Conservation (phyloP, 768 basidiomycete species). For the Mycena polygramma region DNA sequence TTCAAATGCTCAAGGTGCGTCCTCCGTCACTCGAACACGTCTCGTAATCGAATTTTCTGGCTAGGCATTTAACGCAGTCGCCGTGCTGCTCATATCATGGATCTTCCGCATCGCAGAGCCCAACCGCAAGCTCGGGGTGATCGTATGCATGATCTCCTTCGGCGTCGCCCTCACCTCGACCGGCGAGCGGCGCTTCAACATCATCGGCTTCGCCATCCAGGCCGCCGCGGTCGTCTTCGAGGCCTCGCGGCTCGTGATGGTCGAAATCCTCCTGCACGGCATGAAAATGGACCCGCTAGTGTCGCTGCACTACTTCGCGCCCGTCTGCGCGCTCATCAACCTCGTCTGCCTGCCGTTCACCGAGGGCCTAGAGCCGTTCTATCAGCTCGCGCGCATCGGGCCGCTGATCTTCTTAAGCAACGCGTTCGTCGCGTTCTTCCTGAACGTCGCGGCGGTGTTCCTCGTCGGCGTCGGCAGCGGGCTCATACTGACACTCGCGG, state of each 20-base stretch:
- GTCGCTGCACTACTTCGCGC: conserved; percentile 96
- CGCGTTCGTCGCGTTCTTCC: conserved; percentile 86
- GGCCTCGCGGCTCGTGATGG: conserved; percentile 94
- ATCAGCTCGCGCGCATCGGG: conserved; percentile 74
- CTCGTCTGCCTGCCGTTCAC: conserved; percentile 89
- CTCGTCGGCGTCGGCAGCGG: conserved; percentile 91
- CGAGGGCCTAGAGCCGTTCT: conserved; percentile 91
- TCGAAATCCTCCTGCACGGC: conserved; percentile 93
- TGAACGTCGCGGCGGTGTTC: conserved; percentile 96
- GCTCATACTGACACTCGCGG: conserved; percentile 91
- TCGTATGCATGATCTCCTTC: conserved; percentile 90
- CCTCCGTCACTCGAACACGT: conserved; percentile 46
- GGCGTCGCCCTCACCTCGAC: conserved; percentile 93
- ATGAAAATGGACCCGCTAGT: conserved; percentile 98
- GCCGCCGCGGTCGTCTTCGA: conserved; percentile 89
- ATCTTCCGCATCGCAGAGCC: conserved; percentile 90
- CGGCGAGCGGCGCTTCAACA: conserved; percentile 88
- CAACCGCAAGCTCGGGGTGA: conserved; percentile 80
- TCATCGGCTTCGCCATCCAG: conserved; percentile 81
- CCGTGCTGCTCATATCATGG: conserved; percentile 94
- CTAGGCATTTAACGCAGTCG: conserved; percentile 76
- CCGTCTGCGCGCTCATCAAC: conserved; percentile 94
- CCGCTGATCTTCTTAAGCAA: conserved; percentile 84
- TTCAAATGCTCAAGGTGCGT: conserved; percentile 94
- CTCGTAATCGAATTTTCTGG: not conserved